Evolutionary conservation across 192 early-diverging fungal species (phyloP), one percentile per base, ranked within the genome.

Genomic region (Glomus cerebriforme): DNA sequence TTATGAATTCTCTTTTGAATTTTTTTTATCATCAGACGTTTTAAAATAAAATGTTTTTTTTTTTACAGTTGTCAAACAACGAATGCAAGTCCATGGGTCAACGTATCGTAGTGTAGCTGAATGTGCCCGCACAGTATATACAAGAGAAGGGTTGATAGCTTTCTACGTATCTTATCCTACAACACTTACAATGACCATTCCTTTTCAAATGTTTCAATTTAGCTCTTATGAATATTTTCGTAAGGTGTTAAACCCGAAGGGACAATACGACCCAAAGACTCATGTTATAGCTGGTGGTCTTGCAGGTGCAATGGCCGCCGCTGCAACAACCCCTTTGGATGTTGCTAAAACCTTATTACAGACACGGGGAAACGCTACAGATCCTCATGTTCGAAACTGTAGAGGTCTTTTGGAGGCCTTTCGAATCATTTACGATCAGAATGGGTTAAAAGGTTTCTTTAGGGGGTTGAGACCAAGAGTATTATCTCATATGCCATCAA

Each of bases 131-230:
- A 83, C 87, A 8, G 90, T 98, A 15, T 84, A 95, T 59, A 82
- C 85, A 26, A 84, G 79, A 5, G 97, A 98, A 81, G 97, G 97
- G 0, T 24, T 95, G 8, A 80, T 86, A 13, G 95, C 97, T 1
- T 96, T 98, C 77, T 98, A 96, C 80, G 89, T 97, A 15, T 97
- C 96, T 2, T 96, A 95, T 68, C 97, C 97, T 3, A 97, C 96
- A 0, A 98, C 97, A 0, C 84, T 98, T 59, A 84, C 93, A 68
- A 98, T 98, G 96, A 92, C 92, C 26, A 94, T 97, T 73, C 97
- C 97, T 7, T 98, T 96, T 87, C 96, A 98, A 85, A 90, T 94
- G 4, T 90, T 97, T 54, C 97, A 98, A 79, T 98, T 97, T 82
- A 91, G 92, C 26, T 91, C 93, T 29, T 98, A 98, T 86, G 97